Evolutionary conservation across 108 stramenopile genomes (phyloP), one percentile per base, ranked within the genome.

Genomic region (Aurantiochytrium sp.): DNA sequence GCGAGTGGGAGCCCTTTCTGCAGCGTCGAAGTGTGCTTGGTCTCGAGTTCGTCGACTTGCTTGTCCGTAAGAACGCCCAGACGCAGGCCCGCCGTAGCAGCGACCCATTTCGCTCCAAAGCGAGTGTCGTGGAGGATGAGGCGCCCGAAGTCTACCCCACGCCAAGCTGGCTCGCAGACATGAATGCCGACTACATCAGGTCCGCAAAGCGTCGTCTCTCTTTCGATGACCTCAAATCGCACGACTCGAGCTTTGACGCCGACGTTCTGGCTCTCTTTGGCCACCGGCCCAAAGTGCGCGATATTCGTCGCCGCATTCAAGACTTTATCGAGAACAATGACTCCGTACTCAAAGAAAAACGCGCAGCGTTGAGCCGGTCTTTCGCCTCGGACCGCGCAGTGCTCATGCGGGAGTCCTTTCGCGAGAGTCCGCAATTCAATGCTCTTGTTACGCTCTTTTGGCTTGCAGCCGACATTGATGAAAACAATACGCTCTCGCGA

Each of bases 401-500:
- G 49, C 28, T 83, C 4, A 83, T 25, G n/a, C 45, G 76, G n/a
- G 76, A 83, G 5, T 83, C 76, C 49, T 25, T 83, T 53, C 45
- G 51, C 12, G 25, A 47, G 25, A 25, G 23, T 3, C 49, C 45
- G 12, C 76, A 45, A 2, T 53, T 83, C 49, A 47, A 53, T 23
- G 76, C 76, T 6, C 51, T 83, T 18, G 76, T 83, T 12, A 83
- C 76, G 51, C 76, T 83, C 49, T 83, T 83, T 53, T 83, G 76
- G 76, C 76, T 83, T 6, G 76, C 76, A 6, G 76, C 23, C 51
- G 76, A 83, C 51, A 83, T 53, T 47, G 76, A 83, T 35, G 51
- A 53, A n/a, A 53, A 53, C 25, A 83, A 83, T 53, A 53, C 51
- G 45, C n/a, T 83, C 23, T 45, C 76, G 45, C 76, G 76, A 6